A percentile compares a stretch with the other conserved stretches of the same genome.
Conservation (phyloP, 1,139 yeast species). For the Yamadazyma blattariae region DNA sequence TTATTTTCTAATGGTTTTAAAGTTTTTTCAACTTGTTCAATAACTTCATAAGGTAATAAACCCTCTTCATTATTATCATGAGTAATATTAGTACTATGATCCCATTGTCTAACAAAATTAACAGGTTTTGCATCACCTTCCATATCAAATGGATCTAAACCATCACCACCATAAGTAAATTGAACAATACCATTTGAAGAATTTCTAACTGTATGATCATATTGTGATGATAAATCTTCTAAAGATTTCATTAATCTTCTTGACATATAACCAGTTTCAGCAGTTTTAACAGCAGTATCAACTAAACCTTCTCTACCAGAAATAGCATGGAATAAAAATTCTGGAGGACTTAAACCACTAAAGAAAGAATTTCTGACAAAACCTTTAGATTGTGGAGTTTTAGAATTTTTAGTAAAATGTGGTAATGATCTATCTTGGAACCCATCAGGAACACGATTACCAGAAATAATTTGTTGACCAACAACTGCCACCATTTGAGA, state of each 20-base stretch:
- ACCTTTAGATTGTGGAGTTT: constrained; percentile 97
- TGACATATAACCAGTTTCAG: constrained; percentile 99
- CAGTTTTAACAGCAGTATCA: constrained; percentile 98
- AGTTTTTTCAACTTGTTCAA: constrained; percentile 51
- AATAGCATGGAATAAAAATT: constrained; percentile 95
- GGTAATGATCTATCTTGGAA: constrained; percentile 98
- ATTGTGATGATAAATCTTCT: constrained; percentile 92
- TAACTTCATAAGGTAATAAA: constrained; percentile 69
- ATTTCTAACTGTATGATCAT: constrained; percentile 92
- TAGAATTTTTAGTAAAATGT: constrained; percentile 92
- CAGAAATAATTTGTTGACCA: constrained; percentile 98
- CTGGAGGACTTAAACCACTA: constrained; percentile 94
- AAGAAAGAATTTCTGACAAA: constrained; percentile 95
- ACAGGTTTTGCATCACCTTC: constrained; percentile 99
- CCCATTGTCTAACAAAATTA: constrained; percentile 92
- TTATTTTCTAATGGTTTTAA: constrained; percentile 60
- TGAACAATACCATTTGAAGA: constrained; percentile 96
- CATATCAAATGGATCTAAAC: constrained; percentile 97
- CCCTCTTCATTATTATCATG: constrained; percentile 54
- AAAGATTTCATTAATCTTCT: constrained; percentile 97
- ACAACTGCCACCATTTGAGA: constrained; percentile 99
- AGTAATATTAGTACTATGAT: constrained; percentile 78
- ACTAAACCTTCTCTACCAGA: constrained; percentile 99
- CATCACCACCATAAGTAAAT: constrained; percentile 98
- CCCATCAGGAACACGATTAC: constrained; percentile 99